Conservation (phyloP, 805 yeast species). For the Metschnikowia lochheadii region DNA sequence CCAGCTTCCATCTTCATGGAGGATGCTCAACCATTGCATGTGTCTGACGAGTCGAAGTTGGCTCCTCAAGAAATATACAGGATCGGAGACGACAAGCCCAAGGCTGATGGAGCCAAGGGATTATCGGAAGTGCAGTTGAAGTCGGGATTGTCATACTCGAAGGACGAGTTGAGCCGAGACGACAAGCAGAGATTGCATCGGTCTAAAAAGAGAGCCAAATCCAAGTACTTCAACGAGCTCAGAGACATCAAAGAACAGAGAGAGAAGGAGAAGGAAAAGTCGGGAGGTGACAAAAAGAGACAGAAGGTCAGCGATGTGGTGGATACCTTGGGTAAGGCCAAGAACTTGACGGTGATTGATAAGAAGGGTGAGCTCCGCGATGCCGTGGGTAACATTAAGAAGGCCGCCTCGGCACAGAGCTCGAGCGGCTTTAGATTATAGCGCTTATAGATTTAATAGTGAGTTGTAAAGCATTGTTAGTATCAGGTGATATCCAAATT, state of each 20-base stretch:
- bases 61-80: slow-evolving; percentile 95
- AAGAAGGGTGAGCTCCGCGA: slow-evolving; percentile 72
- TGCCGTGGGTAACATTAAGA: slow-evolving; percentile 62
- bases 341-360: slow-evolving; percentile 75
- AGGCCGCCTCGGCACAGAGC: slow-evolving; percentile 31
- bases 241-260: slow-evolving; percentile 26
- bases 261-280: slow-evolving; percentile 20
- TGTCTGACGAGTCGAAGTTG: slow-evolving; percentile 65
- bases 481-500: background rate
- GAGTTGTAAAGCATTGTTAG: background rate
- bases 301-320: slow-evolving; percentile 60
- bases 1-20: slow-evolving; percentile 88
- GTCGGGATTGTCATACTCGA: slow-evolving; percentile 76
- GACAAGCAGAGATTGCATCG: slow-evolving; percentile 86
- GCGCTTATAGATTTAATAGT: background rate
- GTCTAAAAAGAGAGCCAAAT: slow-evolving; percentile 76
- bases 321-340: slow-evolving; percentile 66
- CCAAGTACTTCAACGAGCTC: slow-evolving; percentile 46
- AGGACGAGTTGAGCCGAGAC: slow-evolving; percentile 76
- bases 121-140: slow-evolving; percentile 58
- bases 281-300: slow-evolving; percentile 36
- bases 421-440: slow-evolving; percentile 25
- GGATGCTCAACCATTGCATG: slow-evolving; percentile 89
- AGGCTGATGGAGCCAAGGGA: slow-evolving; percentile 30
- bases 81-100: slow-evolving; percentile 39